These are phyloP conservation scores for Fusarium newnesense DNA, from an alignment of 2,329 filamentous ascomycete species.

Conservation along the genomic window DNA sequence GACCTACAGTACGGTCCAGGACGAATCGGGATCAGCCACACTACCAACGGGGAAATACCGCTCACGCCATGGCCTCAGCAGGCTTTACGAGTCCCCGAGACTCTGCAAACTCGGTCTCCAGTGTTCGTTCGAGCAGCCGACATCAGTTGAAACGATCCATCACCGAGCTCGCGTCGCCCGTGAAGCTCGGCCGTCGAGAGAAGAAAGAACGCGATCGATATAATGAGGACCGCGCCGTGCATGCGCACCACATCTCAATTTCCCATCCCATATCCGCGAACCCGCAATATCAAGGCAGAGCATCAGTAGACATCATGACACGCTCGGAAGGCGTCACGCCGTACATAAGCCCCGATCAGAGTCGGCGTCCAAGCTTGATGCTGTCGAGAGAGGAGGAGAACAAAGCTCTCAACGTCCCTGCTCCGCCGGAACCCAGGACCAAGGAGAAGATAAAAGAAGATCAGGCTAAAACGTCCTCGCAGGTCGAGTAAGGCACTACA, in stretches of 20 bases:
- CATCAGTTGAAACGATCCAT: constrained; percentile 68
- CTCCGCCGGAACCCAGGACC: constrained; percentile 35
- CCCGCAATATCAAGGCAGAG: constrained; percentile 47
- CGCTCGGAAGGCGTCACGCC: constrained; percentile 59
- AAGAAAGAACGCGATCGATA: constrained; percentile 43
- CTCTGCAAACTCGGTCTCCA: constrained; percentile 40
- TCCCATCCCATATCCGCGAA: constrained; percentile 40
- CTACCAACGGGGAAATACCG: constrained; percentile 8
- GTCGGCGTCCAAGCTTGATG: constrained; percentile 56
- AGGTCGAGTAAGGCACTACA: constrained; percentile 46
- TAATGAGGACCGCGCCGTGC: constrained; percentile 45
- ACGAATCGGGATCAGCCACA: constrained; percentile 29
- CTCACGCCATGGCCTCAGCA: constrained; percentile 39
- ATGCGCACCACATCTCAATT: constrained; percentile 26
- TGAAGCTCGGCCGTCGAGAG: constrained; percentile 52
- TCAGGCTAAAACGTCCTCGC: constrained; percentile 43
- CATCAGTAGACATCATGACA: constrained; percentile 58
- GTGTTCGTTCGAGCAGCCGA: constrained; percentile 48
- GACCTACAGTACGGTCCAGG: constrained; percentile 1
- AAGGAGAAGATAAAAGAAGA: constrained; percentile 56
- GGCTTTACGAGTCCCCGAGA: constrained; percentile 40
- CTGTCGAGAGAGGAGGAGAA: constrained; percentile 46
- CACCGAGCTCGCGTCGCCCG: constrained; percentile 62
- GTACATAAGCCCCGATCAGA: constrained; percentile 55
- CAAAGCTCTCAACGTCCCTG: constrained; percentile 13